Conservation (phyloP, 805 yeast genomes). For the Candida odintsovae region DNA sequence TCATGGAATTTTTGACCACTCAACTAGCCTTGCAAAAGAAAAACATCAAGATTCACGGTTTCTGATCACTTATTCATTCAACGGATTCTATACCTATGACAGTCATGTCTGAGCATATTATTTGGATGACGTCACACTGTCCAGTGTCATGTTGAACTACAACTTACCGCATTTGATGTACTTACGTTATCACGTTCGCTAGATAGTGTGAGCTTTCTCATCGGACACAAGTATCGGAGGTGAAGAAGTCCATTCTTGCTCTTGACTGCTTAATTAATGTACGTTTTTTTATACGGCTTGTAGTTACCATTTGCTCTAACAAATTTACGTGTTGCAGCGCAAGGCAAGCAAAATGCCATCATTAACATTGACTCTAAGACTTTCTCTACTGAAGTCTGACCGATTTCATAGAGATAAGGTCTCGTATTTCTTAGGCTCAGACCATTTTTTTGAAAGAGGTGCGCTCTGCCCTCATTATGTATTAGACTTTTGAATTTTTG, state of each 20-base stretch:
- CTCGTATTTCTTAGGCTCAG: no score
- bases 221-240: background rate
- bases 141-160: background rate
- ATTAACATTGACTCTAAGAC: no score
- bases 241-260: background rate
- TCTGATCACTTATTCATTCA: conserved; percentile 38
- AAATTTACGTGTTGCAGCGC: no score
- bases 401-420: no score
- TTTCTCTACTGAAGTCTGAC: no score
- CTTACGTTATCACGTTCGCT: background rate
- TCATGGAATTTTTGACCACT: conserved; percentile 82
- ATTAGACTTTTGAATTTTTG: no score
- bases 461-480: no score
- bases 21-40: conserved; percentile 90
- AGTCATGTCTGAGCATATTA: background rate
- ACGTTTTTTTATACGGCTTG: background rate
- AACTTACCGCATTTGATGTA: background rate
- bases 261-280: background rate
- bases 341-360: no score
- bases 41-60: conserved; percentile 97
- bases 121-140: background rate
- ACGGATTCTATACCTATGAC: background rate
- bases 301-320: no score
- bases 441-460: no score
- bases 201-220: background rate